These are phyloP conservation scores for Auriscalpium microsporum DNA, from an alignment of 768 basidiomycete species.

Conservation along the genomic window DNA sequence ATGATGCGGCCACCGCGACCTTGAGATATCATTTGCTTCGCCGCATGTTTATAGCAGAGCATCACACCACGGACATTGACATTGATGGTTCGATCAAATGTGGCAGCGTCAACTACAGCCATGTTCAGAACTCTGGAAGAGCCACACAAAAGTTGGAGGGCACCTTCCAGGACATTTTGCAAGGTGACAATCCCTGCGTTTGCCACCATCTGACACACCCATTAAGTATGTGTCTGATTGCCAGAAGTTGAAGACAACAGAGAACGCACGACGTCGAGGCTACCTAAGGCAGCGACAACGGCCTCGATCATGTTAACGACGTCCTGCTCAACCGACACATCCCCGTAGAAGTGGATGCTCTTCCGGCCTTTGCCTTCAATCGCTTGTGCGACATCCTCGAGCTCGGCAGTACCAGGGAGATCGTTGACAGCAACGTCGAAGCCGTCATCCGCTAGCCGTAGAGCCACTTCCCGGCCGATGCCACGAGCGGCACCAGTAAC, in stretches of 20 bases:
- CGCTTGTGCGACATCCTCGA: not conserved
- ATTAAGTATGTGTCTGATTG: not conserved
- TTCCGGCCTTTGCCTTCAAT: constrained; percentile 6
- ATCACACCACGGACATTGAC: constrained; percentile 11
- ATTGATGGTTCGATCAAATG: constrained; percentile 2
- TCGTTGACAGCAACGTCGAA: constrained; percentile 14
- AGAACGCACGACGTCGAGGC: constrained; percentile 10
- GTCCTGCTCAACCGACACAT: constrained; percentile 5
- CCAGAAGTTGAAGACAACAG: not conserved
- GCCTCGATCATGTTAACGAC: constrained; percentile 3
- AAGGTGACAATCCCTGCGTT: constrained; percentile 5
- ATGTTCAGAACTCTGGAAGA: not conserved
- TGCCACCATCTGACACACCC: constrained; percentile 8
- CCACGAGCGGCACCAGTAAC: constrained; percentile 16
- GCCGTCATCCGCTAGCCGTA: constrained; percentile 17
- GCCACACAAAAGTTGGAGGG: not conserved
- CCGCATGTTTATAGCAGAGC: constrained; percentile 19
- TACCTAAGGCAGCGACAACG: constrained; percentile 2
- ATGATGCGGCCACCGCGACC: constrained; percentile 10
- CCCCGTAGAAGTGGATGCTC: not conserved
- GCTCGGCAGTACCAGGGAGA: not conserved
- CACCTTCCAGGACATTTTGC: not conserved
- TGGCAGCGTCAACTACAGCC: not conserved
- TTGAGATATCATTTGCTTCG: constrained; percentile 16
- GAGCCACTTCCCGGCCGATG: constrained; percentile 14